Conservation (phyloP, 169 alveolate species). For the Plasmodium falciparum region DNA sequence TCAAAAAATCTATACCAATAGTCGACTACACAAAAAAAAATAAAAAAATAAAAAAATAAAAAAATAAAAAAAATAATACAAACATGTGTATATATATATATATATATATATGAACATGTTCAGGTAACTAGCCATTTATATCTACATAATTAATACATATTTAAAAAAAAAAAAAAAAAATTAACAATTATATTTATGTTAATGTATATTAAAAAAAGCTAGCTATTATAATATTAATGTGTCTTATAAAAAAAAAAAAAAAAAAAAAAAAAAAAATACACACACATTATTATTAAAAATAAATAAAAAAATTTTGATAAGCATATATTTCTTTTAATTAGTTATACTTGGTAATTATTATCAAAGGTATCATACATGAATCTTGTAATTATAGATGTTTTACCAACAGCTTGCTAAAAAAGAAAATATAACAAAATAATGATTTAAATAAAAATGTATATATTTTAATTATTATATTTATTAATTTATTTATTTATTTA, state of each 20-base stretch:
- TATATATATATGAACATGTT: neutral
- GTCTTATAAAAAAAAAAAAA: neutral
- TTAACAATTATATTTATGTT: no score
- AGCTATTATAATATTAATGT: neutral
- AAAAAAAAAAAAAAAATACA: neutral
- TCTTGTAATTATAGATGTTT: slow-evolving; percentile 97
- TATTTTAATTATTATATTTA: neutral
- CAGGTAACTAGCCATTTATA: neutral
- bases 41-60: slow-evolving; percentile 14
- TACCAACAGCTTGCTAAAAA: slow-evolving; percentile 96
- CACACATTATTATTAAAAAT: no score
- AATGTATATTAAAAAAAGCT: neutral
- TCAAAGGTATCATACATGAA: slow-evolving; percentile 98
- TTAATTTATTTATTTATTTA: neutral
- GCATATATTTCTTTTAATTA: neutral
- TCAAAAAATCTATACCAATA: slow-evolving; percentile 97
- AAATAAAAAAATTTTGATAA: no score
- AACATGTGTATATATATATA: neutral
- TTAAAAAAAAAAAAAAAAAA: no score
- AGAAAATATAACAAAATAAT: slow-evolving; percentile 22
- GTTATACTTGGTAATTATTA: slow-evolving; percentile 93
- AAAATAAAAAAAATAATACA: slow-evolving; percentile 7
- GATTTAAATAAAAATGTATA: neutral
- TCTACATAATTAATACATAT: neutral
- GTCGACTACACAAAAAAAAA: slow-evolving; percentile 84